Percentiles rank a stretch among this genome's conserved stretches.
These are phyloP conservation scores for Omphalotus guepiniiformis DNA, from an alignment of 768 basidiomycete genomes.

Conservation along the genomic window DNA sequence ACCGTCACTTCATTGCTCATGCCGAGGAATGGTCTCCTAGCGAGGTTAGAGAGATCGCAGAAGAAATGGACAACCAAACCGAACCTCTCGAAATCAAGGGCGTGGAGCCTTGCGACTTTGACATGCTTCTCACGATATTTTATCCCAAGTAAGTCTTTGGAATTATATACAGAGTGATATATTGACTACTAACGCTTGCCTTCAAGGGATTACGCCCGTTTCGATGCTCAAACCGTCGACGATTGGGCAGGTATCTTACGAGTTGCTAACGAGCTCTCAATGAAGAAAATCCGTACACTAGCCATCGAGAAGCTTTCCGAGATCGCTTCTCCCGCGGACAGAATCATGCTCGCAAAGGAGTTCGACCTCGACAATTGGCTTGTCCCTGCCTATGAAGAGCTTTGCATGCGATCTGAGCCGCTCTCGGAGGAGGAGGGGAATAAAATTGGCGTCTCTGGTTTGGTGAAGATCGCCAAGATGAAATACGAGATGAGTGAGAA, in stretches of 20 bases:
- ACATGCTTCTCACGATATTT: background rate
- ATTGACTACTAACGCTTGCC: background rate
- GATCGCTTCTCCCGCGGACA: slow-evolving; percentile 1
- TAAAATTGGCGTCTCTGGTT: background rate
- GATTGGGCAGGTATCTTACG: background rate
- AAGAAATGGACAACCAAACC: background rate
- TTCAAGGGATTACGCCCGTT: background rate
- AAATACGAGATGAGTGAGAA: slow-evolving; percentile 5
- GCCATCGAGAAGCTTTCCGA: background rate
- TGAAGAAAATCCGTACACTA: slow-evolving; percentile 1
- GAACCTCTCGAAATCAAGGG: background rate
- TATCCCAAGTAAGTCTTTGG: background rate
- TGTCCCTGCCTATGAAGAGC: slow-evolving; percentile 1
- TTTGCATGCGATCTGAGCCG: background rate
- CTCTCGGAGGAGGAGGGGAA: background rate
- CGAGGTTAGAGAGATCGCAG: background rate
- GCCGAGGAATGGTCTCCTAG: no score
- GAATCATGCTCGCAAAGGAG: background rate
- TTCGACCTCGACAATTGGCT: background rate
- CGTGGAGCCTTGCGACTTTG: background rate
- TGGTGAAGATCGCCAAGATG: background rate
- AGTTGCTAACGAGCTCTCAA: background rate
- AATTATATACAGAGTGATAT: background rate
- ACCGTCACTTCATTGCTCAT: background rate
- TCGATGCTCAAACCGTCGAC: background rate